Conservation (phyloP, 1,284 basidiomycete species). For the Xanthoconium separans region DNA sequence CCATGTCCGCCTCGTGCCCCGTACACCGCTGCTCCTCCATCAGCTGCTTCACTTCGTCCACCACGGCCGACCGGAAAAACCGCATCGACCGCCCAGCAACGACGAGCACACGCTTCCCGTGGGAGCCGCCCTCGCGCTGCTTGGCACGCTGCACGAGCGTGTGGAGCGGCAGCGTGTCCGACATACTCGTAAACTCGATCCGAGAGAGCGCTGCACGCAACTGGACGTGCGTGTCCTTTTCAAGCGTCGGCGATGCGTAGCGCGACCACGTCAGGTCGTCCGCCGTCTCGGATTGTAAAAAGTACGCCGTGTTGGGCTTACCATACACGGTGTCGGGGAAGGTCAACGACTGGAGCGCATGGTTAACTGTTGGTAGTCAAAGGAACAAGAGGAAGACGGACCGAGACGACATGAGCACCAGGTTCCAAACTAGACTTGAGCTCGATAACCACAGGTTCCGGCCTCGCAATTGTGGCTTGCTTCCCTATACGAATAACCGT, state of each 20-base stretch:
- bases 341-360: conserved; percentile 39
- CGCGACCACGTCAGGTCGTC: conserved; percentile 69
- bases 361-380: conserved; percentile 40
- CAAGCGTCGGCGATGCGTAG: conserved; percentile 38
- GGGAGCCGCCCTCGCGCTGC: conserved; percentile 15
- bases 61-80: conserved; percentile 56
- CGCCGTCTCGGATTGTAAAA: conserved; percentile 69
- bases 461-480: conserved; percentile 17
- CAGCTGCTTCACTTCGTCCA: conserved; percentile 57
- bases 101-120: conserved; percentile 45
- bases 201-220: conserved; percentile 49
- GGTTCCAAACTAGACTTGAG: conserved; percentile 21
- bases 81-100: conserved; percentile 76
- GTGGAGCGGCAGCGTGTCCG: conserved; percentile 55
- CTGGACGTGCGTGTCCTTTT: conserved; percentile 25
- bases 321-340: conserved; percentile 71
- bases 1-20: conserved; percentile 37
- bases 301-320: conserved; percentile 56
- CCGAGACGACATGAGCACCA: conserved; percentile 3
- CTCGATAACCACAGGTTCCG: conserved; percentile 24
- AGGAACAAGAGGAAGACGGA: conserved; percentile 34
- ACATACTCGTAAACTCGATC: conserved; percentile 51
- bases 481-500: conserved; percentile 56
- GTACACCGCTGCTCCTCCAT: conserved; percentile 44
- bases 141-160: conserved; percentile 45